Conservation (phyloP, 2,329 filamentous ascomycete genomes). For the Biscogniauxia marginata region DNA sequence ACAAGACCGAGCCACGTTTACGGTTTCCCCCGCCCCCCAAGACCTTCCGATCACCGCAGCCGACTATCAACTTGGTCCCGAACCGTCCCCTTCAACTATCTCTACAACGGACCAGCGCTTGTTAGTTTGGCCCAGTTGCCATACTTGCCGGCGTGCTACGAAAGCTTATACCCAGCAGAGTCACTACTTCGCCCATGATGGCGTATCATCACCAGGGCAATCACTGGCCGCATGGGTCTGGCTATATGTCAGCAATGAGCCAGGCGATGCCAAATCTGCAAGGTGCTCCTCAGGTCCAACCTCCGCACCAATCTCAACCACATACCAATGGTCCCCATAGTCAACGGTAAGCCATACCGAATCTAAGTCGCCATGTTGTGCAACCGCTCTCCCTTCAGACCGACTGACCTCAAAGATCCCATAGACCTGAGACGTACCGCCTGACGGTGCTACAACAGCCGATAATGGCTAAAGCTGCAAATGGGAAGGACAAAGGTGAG, state of each 20-base stretch:
- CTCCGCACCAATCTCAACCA: conserved; percentile 7
- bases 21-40: not conserved
- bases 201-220: conserved; percentile 26
- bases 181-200: conserved; percentile 16
- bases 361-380: not conserved
- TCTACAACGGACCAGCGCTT: not conserved
- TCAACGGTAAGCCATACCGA: conserved; percentile 20
- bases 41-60: not conserved
- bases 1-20: not conserved
- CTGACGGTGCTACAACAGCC: conserved; percentile 32
- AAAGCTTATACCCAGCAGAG: not conserved
- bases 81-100: not conserved
- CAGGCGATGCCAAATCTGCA: conserved; percentile 25
- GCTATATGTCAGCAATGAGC: conserved; percentile 30
- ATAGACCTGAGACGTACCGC: conserved; percentile 27
- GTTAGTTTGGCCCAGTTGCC: not conserved
- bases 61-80: not conserved
- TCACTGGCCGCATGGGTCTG: conserved; percentile 25
- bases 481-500: conserved; percentile 33
- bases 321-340: conserved; percentile 11
- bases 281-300: conserved; percentile 20
- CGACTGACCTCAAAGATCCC: not conserved
- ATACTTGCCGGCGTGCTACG: not conserved
- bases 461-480: conserved; percentile 30
- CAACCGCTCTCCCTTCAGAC: not conserved